phyloP scores from a whole-genome alignment of 2,329 filamentous ascomycete genomes.

The Cytospora piceae region DNA sequence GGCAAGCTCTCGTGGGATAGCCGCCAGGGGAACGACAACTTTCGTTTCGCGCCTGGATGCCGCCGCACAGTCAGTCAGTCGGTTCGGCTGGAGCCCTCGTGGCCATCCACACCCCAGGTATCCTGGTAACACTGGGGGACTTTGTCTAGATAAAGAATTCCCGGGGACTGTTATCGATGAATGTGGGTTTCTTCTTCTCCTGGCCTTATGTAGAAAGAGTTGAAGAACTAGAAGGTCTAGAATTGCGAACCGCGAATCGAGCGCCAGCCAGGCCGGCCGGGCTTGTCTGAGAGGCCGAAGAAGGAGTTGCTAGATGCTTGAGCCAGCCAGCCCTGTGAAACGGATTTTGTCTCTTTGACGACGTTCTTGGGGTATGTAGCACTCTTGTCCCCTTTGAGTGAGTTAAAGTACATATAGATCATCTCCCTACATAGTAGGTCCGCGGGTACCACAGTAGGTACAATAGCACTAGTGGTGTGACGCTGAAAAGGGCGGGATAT shows the following conservation, averaged over 20 bases:
- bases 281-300: too few species aligned
- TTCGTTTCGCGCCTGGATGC: slow-evolving; percentile 6
- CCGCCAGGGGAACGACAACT: slow-evolving; percentile 6
- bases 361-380: too few species aligned
- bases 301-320: neutral
- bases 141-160: neutral
- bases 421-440: too few species aligned
- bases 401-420: too few species aligned
- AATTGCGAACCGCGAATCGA: neutral
- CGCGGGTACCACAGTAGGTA: too few species aligned
- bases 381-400: too few species aligned
- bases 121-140: neutral
- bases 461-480: neutral
- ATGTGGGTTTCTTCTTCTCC: slow-evolving; percentile 2
- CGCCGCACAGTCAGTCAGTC: neutral
- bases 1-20: neutral
- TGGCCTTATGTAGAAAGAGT: slow-evolving; percentile 16
- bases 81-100: neutral
- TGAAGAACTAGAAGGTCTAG: neutral
- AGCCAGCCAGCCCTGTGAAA: neutral
- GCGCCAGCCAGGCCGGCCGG: too few species aligned
- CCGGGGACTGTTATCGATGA: too few species aligned
- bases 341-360: neutral
- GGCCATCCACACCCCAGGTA: too few species aligned
- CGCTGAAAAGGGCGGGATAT: neutral